Evolutionary conservation across 805 yeast genomes (phyloP).

Genomic region (Wickerhamiella cacticola): DNA sequence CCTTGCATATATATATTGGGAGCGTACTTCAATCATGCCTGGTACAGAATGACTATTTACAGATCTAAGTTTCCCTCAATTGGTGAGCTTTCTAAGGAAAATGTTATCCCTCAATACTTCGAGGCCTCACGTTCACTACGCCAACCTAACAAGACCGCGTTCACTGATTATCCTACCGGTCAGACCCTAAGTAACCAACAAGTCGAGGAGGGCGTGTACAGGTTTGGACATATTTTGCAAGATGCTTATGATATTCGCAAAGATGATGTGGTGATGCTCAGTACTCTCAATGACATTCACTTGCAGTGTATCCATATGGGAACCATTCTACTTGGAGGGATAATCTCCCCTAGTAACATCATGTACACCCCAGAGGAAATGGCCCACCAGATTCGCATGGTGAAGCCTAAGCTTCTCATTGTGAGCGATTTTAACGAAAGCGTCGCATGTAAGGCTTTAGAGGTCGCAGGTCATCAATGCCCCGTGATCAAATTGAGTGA

Average conservation of each 20-base stretch:
- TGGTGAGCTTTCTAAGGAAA: neutral
- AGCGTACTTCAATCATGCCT: too few species aligned
- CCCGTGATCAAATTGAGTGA: slow-evolving; percentile 10
- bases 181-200: slow-evolving; percentile 2
- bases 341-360: slow-evolving; percentile 28
- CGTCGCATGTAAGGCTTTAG: slow-evolving; percentile 10
- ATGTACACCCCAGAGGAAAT: slow-evolving; percentile 28
- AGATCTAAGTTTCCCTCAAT: neutral
- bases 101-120: slow-evolving; percentile 5
- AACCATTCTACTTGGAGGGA: slow-evolving; percentile 23
- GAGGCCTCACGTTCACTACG: neutral
- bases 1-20: too few species aligned
- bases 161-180: slow-evolving; percentile 7
- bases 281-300: slow-evolving; percentile 25
- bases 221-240: slow-evolving; percentile 19
- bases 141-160: neutral
- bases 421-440: slow-evolving; percentile 15
- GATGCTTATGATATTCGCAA: slow-evolving; percentile 18
- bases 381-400: slow-evolving; percentile 23
- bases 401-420: slow-evolving; percentile 20
- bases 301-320: slow-evolving; percentile 26
- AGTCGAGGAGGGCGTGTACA: slow-evolving; percentile 13
- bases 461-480: slow-evolving; percentile 10
- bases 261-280: slow-evolving; percentile 28
- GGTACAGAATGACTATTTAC: slow-evolving; percentile 1